A percentile compares a stretch with the other conserved stretches of the same genome.
phyloP scores from a whole-genome alignment of 768 basidiomycete genomes.

The Mrakia frigida region DNA sequence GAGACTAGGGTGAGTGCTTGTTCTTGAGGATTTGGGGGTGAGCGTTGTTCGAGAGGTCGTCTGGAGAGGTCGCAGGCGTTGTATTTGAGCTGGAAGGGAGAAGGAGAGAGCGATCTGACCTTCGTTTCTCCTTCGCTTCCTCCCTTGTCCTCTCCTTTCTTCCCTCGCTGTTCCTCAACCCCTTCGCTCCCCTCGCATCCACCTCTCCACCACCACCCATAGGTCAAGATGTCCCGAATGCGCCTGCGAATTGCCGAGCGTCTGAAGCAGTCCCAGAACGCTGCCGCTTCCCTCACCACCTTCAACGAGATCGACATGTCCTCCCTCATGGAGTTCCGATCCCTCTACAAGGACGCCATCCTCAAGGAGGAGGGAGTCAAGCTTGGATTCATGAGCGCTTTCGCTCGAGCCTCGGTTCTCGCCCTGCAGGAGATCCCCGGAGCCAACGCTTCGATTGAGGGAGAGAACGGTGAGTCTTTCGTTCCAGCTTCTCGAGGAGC shows the following conservation, averaged over 20 bases:
- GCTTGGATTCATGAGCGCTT: constrained; percentile 97
- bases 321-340: constrained; percentile 83
- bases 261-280: constrained; percentile 95
- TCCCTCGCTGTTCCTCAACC: background rate
- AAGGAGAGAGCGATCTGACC: background rate
- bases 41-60: background rate
- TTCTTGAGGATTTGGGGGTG: background rate
- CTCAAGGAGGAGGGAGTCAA: constrained; percentile 91
- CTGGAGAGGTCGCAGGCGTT: background rate
- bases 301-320: constrained; percentile 99
- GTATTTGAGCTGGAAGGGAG: background rate
- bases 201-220: background rate
- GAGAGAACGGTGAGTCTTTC: constrained; percentile 39
- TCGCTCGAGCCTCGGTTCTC: constrained; percentile 76
- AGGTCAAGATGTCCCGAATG: constrained; percentile 99
- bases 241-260: constrained; percentile 93
- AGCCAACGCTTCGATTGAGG: constrained; percentile 91
- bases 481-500: no score
- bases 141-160: background rate
- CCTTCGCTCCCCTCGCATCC: background rate
- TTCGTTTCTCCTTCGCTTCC: background rate
- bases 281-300: constrained; percentile 91
- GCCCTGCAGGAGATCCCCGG: constrained; percentile 87
- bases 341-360: constrained; percentile 85
- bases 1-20: constrained; percentile 69